These are phyloP conservation scores for Candida adriatica DNA, from an alignment of 805 yeast species.

Conservation along the genomic window DNA sequence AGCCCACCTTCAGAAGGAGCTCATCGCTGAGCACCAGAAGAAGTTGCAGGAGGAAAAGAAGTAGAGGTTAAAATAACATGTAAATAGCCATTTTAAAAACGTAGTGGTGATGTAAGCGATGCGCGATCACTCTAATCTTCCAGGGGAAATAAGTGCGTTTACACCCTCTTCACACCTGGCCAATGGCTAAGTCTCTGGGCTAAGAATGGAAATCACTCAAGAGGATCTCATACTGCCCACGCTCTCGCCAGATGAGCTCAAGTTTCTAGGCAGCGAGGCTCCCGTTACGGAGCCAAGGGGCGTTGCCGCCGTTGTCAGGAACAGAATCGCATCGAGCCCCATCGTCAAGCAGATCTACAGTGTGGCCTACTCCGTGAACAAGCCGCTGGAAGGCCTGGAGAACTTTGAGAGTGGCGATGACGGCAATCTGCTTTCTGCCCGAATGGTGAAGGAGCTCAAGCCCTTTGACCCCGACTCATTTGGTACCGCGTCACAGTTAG, in stretches of 20 bases:
- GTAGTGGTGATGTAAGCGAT: no score
- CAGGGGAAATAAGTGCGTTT: no score
- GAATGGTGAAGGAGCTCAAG: conserved; percentile 21
- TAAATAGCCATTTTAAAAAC: no score
- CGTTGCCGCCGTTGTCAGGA: conserved; percentile 28
- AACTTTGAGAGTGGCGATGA: conserved; percentile 6
- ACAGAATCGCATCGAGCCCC: conserved; percentile 37
- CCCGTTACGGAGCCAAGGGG: no score
- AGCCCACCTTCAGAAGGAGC: conserved; percentile 82
- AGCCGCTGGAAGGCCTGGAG: conserved; percentile 16
- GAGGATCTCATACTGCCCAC: no score
- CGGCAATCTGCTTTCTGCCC: conserved; percentile 24
- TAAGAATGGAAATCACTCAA: no score
- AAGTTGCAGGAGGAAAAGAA: conserved; percentile 23
- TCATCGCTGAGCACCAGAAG: conserved; percentile 78
- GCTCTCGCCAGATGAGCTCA: no score
- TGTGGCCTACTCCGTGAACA: conserved; percentile 17
- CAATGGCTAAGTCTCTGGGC: no score
- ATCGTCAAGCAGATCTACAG: conserved; percentile 29
- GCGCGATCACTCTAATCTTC: no score
- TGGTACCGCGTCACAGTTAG: conserved; percentile 8
- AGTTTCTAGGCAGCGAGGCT: no score
- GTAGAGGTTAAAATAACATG: conserved; percentile 1
- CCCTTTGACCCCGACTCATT: conserved; percentile 18
- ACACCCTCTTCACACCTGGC: no score